Percentiles rank a stretch among this genome's conserved stretches.
Conservation (phyloP, 2,329 filamentous ascomycete genomes). For the Pseudogymnoascus verrucosus region DNA sequence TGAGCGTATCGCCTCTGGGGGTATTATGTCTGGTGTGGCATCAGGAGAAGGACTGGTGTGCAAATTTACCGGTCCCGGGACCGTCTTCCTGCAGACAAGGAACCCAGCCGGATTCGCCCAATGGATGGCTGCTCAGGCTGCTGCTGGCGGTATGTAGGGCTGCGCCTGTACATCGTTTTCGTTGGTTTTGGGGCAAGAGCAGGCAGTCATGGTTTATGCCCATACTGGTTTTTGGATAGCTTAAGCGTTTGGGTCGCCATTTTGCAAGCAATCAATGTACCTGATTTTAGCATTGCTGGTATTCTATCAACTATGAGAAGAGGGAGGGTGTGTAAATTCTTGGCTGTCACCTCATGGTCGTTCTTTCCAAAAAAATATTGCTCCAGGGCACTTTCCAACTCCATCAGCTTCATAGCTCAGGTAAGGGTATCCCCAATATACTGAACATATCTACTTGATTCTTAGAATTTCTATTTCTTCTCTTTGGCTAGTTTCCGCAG, state of each 20-base stretch:
- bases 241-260: background rate
- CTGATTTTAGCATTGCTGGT: background rate
- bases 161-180: background rate
- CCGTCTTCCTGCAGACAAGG: slow-evolving; percentile 85
- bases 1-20: slow-evolving; percentile 82
- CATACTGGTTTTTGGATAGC: background rate
- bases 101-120: slow-evolving; percentile 55
- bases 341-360: background rate
- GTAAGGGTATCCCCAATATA: background rate
- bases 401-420: background rate
- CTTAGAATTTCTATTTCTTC: background rate
- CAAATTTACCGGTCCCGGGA: slow-evolving; percentile 87
- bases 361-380: background rate
- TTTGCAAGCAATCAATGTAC: slow-evolving; percentile 8
- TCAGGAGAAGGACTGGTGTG: slow-evolving; percentile 86
- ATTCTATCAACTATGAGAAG: background rate
- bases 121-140: slow-evolving; percentile 24
- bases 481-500: too few relatives aligned
- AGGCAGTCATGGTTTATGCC: background rate
- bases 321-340: background rate
- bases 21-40: slow-evolving; percentile 79
- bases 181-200: background rate
- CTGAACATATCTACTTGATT: background rate
- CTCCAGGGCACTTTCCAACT: background rate
- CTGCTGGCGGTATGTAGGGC: background rate